These are phyloP conservation scores for Lepidium sativum DNA, from an alignment of 345 rosid species.

Conservation along the genomic window DNA sequence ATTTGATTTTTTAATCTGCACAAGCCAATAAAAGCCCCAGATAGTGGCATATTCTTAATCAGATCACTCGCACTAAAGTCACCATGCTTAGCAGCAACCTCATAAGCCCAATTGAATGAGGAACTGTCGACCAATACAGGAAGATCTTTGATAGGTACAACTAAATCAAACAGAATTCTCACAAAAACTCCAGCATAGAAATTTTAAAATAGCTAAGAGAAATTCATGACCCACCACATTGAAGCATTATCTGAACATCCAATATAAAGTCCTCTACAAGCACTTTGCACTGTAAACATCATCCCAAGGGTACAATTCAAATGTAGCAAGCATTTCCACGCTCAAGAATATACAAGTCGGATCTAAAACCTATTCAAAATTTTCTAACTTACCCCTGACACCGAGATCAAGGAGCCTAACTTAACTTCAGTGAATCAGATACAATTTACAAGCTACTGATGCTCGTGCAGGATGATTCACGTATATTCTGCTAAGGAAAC, in stretches of 20 bases:
- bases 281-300: neutral
- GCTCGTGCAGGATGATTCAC: neutral
- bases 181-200: neutral
- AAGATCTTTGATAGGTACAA: neutral
- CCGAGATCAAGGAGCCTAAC: neutral
- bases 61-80: neutral
- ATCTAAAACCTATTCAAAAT: neutral
- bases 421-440: neutral
- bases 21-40: conserved; percentile 9
- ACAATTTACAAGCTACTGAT: neutral
- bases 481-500: neutral
- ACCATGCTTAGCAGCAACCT: neutral
- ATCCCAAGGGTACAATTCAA: neutral
- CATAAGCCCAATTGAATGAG: neutral
- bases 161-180: neutral
- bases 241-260: neutral
- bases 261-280: neutral
- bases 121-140: conserved; percentile 1
- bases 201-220: neutral
- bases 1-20: conserved; percentile 72
- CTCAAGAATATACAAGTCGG: neutral
- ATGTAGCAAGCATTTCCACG: neutral
- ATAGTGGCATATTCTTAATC: neutral
- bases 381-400: neutral
- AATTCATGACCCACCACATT: neutral